Base-by-base conservation (phyloP, 2,329 filamentous ascomycete species). In the Nothopassalora personata region DNA sequence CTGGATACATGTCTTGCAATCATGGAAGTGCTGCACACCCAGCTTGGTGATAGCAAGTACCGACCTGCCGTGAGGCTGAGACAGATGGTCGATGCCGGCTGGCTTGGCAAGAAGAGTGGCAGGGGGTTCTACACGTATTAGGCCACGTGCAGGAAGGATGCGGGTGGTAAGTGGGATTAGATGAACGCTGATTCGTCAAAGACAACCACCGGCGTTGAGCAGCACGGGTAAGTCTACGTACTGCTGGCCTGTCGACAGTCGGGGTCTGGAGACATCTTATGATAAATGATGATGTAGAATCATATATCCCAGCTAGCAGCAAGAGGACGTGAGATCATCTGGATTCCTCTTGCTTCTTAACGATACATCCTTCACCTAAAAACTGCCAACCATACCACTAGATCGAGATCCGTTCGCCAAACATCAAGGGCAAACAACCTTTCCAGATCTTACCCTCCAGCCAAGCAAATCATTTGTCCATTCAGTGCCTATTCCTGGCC, bases 81-180 rank as follows among this genome's bases (percentile, higher is more conserved):
- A 71, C 96, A 96, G 77, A 97, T 97, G 91, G 94, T 99, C 1
- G 91, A 96, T 80, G 94, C 94, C 18, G 94, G 94, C 1, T 99
- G 94, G 94, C 71, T 97, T 63, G 94, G 94, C 19, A 97, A 96
- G 86, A 99, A 99, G 85, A 89, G 85, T 68, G 92, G 93, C 27
- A 97, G 94, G 78, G 94, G 94, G 2, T 97, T 97, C 74, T 96
- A 96, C 71, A 89, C 94, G 59, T 96, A 96, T 74, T 91, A 60
- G 18, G 49, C 49, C 49, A 51, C 30, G 49, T 51, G 54, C 30
- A 36, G n/a, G 15, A 27, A 30, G 43, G 30, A 19, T 50, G 27
- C 27, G 10, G 18, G 30, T 27, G 31, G 56, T 48, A 58, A 58
- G 50, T 54, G 50, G 56, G 43, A 54, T 58, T 33, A 49, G 43